A percentile compares a stretch with the other conserved stretches of the same genome.
phyloP scores from a whole-genome alignment of 208 protist genomes.

The Crithidia expoeki region DNA sequence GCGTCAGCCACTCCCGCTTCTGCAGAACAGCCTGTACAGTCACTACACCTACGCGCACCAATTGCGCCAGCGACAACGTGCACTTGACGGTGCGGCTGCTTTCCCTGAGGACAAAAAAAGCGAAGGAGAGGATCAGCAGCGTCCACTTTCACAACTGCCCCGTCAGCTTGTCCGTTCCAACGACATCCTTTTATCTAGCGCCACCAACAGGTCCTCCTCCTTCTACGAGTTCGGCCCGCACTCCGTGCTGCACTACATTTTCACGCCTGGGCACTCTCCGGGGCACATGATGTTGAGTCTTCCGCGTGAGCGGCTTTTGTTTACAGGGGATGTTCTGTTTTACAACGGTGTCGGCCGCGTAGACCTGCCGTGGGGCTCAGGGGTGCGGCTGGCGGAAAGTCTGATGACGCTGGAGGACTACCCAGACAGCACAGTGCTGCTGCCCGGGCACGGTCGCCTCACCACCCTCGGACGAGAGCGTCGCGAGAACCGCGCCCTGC shows the following conservation, averaged over 20 bases:
- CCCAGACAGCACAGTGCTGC: constrained; percentile 82
- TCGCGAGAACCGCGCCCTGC: constrained; percentile 75
- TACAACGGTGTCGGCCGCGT: constrained; percentile 87
- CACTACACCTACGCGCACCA: constrained; percentile 59
- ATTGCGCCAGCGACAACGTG: constrained; percentile 40
- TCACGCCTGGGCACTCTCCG: constrained; percentile 86
- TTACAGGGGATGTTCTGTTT: constrained; percentile 86
- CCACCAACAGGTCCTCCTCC: constrained; percentile 79
- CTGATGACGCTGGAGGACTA: constrained; percentile 73
- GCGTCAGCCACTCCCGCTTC: constrained; percentile 64
- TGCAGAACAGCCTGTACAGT: constrained; percentile 66
- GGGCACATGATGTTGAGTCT: constrained; percentile 91
- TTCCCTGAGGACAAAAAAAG: background rate
- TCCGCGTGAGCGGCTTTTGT: constrained; percentile 82
- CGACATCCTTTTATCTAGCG: constrained; percentile 77
- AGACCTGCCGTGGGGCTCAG: constrained; percentile 84
- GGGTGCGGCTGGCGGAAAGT: constrained; percentile 79
- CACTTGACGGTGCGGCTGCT: constrained; percentile 21
- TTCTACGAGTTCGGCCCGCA: constrained; percentile 85
- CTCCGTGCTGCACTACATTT: constrained; percentile 82
- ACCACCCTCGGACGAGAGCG: constrained; percentile 87
- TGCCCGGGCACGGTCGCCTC: constrained; percentile 86
- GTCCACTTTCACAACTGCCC: constrained; percentile 9
- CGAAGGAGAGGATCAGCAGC: background rate
- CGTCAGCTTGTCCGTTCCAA: constrained; percentile 56